Base-by-base conservation (phyloP, 202 grass and related monocot genomes). In the Schoenoplectus tabernaemontani region DNA sequence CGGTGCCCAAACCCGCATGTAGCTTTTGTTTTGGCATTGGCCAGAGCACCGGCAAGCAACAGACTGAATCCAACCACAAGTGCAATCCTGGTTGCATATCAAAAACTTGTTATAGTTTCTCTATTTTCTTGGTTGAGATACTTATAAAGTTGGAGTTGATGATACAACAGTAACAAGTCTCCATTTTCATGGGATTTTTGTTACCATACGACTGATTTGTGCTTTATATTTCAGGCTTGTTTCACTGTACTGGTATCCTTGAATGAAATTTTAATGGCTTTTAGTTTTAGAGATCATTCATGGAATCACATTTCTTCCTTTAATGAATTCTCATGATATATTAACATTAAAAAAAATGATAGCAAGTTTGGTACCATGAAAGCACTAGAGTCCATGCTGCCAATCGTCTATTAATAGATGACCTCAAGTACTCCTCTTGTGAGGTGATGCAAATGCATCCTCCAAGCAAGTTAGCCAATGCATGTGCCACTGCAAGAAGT, bases 401-500 rank as follows among this genome's bases (percentile, higher is more conserved):
- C 59, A 97, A 77, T 79, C 87, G 90, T 82, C 87, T 85, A 41
- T 91, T 93, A n/a, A 90, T 83, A 77, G 89, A 93, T 8, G 93
- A 92, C 22, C 59, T 68, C 17, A 86, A 26, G 80, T 91, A 93
- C 77, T 93, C 88, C 7, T 84, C 22, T 83, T 86, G 84, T n/a
- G 93, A 93, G 89, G 85, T 87, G 69, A 93, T 93, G 66, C 93
- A 97, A 61, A 86, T 64, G 83, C 93, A 97, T 19, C 93, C 91
- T 0, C 91, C 91, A 0, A 97, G 76, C 58, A 93, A 88, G 86
- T 91, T 97, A 30, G 87, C 89, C 56, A 91, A 44, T 37, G 87
- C 87, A 8, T 97, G 93, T 0, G 93, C 85, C 76, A 82, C 68
- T 32, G 90, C 91, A 5, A 97, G 84, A 78, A 97, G 64, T 32